These are phyloP conservation scores for Papiliotrema fonsecae DNA, from an alignment of 1,284 basidiomycete genomes.

Conservation along the genomic window DNA sequence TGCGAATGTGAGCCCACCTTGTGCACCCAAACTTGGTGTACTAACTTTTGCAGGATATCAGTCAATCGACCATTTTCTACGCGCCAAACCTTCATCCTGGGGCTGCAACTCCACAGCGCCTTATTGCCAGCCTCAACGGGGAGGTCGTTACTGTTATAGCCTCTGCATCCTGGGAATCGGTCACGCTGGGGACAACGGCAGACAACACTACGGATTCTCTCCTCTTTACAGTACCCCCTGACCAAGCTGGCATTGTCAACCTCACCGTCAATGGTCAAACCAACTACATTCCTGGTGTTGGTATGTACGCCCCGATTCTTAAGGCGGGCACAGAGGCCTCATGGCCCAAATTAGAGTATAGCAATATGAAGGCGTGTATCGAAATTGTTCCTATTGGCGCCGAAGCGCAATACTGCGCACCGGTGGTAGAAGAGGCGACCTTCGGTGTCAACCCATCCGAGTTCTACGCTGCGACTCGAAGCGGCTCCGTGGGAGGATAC, in stretches of 20 bases:
- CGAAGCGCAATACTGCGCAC: not conserved
- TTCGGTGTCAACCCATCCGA: not conserved
- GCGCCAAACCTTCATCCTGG: not conserved
- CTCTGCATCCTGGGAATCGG: no score
- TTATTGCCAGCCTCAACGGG: not conserved
- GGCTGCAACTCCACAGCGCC: not conserved
- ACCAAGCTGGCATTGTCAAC: not conserved
- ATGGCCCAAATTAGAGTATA: not conserved
- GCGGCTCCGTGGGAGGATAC: not conserved
- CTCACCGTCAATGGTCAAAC: not conserved
- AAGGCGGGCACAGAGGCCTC: not conserved
- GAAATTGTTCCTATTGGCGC: not conserved
- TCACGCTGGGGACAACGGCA: no score
- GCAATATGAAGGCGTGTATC: not conserved
- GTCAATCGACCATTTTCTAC: not conserved
- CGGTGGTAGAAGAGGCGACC: not conserved
- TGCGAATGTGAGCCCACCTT: no score
- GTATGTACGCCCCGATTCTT: not conserved
- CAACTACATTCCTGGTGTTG: not conserved
- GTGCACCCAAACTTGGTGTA: no score
- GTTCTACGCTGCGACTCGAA: not conserved
- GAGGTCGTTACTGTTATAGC: not conserved
- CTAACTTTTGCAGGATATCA: no score
- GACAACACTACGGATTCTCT: not conserved
- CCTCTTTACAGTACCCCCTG: not conserved